Evolutionary conservation across 2,329 filamentous ascomycete genomes (phyloP).

Genomic region (Fusarium caatingaense): DNA sequence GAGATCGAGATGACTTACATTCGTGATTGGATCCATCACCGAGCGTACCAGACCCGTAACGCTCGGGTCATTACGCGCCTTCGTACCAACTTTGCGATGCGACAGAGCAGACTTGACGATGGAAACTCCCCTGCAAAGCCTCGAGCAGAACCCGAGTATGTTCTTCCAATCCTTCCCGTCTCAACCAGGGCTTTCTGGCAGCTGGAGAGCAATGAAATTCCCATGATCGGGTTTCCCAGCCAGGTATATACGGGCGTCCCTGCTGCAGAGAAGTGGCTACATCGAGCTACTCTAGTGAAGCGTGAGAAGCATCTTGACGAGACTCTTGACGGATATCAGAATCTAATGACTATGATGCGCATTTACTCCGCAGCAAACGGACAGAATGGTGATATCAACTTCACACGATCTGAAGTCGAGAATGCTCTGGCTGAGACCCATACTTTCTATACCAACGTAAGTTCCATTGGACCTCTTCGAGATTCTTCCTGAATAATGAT

Average conservation of each 20-base stretch:
- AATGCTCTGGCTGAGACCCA: not conserved
- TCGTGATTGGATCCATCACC: not conserved
- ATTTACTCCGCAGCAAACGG: constrained; percentile 5
- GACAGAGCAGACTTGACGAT: not conserved
- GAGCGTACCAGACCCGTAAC: constrained; percentile 7
- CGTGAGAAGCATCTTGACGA: constrained; percentile 26
- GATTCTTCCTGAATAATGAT: too few relatives aligned
- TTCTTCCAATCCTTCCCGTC: constrained; percentile 15
- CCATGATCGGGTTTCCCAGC: not conserved
- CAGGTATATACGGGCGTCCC: constrained; percentile 12
- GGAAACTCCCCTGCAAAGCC: too few relatives aligned
- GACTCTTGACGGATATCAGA: not conserved
- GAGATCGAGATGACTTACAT: not conserved
- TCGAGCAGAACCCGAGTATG: not conserved
- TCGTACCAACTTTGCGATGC: not conserved
- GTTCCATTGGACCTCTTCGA: too few relatives aligned
- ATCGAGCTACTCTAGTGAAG: not conserved
- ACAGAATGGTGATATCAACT: not conserved
- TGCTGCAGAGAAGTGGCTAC: constrained; percentile 12
- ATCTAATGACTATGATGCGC: not conserved
- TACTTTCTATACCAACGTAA: not conserved
- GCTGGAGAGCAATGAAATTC: not conserved
- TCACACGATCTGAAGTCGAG: not conserved
- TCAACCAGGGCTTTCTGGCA: constrained; percentile 25
- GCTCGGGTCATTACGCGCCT: not conserved